Percentiles rank a stretch among this genome's conserved stretches.
phyloP scores from a whole-genome alignment of 306 rosid genomes.

The Vicia villosa region DNA sequence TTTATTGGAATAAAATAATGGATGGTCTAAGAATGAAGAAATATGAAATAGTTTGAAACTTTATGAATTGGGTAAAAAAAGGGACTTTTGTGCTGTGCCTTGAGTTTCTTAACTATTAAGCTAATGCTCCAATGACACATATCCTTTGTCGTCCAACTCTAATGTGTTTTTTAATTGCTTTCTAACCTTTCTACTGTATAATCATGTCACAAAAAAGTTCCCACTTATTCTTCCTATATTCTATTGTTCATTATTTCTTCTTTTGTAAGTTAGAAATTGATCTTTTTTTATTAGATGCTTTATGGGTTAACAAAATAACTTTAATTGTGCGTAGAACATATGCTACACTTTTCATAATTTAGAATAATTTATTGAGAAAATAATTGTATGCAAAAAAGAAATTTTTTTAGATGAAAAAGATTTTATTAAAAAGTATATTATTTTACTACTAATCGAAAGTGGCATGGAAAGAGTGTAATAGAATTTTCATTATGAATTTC shows the following conservation, averaged over 20 bases:
- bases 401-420: not conserved
- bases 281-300: constrained; percentile 19
- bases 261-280: not conserved
- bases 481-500: constrained; percentile 1
- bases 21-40: constrained; percentile 5
- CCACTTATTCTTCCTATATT: constrained; percentile 17
- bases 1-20: not conserved
- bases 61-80: constrained; percentile 8
- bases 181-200: constrained; percentile 31
- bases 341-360: not conserved
- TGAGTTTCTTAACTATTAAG: constrained; percentile 43
- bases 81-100: not conserved
- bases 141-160: constrained; percentile 28
- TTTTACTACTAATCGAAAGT: not conserved
- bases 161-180: constrained; percentile 5
- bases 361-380: not conserved
- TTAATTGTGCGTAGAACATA: constrained; percentile 20
- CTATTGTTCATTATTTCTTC: not conserved
- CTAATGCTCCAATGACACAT: constrained; percentile 28
- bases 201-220: constrained; percentile 29
- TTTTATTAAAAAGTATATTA: not conserved
- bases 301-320: constrained; percentile 12
- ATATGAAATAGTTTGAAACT: not conserved
- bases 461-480: not conserved
- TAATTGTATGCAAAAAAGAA: not conserved